Evolutionary conservation across 495 filamentous ascomycete species (phyloP).

Genomic region (Pyronema domesticum): DNA sequence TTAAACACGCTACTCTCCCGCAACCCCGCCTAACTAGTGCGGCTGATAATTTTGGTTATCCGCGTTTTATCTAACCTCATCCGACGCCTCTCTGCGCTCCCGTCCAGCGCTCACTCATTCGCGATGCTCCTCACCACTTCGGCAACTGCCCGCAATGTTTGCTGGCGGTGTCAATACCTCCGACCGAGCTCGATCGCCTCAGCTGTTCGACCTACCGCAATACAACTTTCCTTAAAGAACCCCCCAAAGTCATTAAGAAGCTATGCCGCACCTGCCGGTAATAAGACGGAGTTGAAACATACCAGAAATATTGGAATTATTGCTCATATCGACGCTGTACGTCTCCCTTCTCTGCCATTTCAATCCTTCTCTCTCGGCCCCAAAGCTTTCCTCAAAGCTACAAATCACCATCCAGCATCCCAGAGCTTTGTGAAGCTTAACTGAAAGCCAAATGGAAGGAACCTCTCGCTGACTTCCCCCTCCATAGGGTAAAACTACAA

Average conservation of each 20-base stretch:
- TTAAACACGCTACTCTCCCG: too few relatives aligned
- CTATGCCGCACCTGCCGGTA: slow-evolving; percentile 1
- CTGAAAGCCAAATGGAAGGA: neutral
- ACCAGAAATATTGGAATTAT: slow-evolving; percentile 98
- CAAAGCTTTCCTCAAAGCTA: neutral
- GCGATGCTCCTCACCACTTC: neutral
- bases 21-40: too few relatives aligned
- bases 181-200: neutral
- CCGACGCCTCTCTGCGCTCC: too few relatives aligned
- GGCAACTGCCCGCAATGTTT: neutral
- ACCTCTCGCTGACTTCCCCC: neutral
- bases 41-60: too few relatives aligned
- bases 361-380: neutral
- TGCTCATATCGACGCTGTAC: slow-evolving; percentile 90
- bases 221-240: neutral
- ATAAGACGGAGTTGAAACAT: slow-evolving; percentile 28
- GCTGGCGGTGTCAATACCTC: neutral
- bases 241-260: neutral
- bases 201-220: neutral
- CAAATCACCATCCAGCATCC: neutral
- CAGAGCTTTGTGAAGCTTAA: neutral
- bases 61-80: too few relatives aligned
- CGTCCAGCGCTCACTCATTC: too few relatives aligned
- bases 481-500: slow-evolving; percentile 83
- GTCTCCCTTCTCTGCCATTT: slow-evolving; percentile 17